These are phyloP conservation scores for Thelonectria blattea DNA, from an alignment of 2,329 filamentous ascomycete genomes.

Conservation along the genomic window DNA sequence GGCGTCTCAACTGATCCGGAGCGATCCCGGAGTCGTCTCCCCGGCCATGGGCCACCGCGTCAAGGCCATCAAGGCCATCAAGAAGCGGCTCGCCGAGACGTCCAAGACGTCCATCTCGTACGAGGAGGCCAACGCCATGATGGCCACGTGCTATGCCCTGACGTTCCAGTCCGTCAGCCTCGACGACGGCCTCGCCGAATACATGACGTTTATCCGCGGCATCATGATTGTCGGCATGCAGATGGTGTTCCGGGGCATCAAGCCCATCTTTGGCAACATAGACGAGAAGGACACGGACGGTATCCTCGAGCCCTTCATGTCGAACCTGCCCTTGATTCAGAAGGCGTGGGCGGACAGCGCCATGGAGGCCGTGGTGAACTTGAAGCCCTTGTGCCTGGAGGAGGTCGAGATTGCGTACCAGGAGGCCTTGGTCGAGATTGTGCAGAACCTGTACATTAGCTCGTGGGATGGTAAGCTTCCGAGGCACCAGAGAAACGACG, in stretches of 20 bases:
- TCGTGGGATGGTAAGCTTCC: slow-evolving; percentile 56
- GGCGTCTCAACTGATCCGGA: slow-evolving; percentile 66
- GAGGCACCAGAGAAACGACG: neutral
- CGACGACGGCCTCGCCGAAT: slow-evolving; percentile 64
- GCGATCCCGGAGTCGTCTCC: slow-evolving; percentile 57
- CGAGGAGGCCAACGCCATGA: slow-evolving; percentile 64
- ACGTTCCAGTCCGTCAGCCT: slow-evolving; percentile 64
- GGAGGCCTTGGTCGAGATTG: slow-evolving; percentile 52
- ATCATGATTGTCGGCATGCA: slow-evolving; percentile 61
- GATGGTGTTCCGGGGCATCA: slow-evolving; percentile 56
- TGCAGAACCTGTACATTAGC: slow-evolving; percentile 57
- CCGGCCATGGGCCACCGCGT: slow-evolving; percentile 69
- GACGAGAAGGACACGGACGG: slow-evolving; percentile 49
- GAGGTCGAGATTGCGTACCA: slow-evolving; percentile 55
- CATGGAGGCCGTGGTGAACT: slow-evolving; percentile 47
- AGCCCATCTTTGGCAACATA: slow-evolving; percentile 57
- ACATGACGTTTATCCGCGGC: slow-evolving; percentile 65
- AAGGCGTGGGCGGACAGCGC: slow-evolving; percentile 55
- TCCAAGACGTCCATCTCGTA: slow-evolving; percentile 49
- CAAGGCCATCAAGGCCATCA: slow-evolving; percentile 68
- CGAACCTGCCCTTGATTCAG: slow-evolving; percentile 52
- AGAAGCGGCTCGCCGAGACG: slow-evolving; percentile 56
- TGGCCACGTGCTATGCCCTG: slow-evolving; percentile 65
- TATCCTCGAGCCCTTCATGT: slow-evolving; percentile 53
- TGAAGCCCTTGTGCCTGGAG: slow-evolving; percentile 52